A percentile compares a stretch with the other conserved stretches of the same genome.
These are phyloP conservation scores for Nicotiana rustica DNA, from an alignment of 305 asterid species.

Conservation along the genomic window DNA sequence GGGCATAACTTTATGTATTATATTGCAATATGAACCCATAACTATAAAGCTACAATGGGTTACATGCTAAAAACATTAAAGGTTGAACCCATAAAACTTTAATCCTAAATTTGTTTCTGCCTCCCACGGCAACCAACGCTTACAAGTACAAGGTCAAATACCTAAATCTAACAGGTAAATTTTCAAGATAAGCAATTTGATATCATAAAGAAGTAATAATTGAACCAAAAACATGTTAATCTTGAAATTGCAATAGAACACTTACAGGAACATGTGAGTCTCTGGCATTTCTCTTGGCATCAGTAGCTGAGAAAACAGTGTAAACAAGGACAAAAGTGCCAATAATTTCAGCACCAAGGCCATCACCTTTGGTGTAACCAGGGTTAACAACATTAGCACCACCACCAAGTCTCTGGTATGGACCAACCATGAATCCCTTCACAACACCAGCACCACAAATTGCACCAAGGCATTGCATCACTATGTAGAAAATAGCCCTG, in stretches of 20 bases:
- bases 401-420: slow-evolving; percentile 57
- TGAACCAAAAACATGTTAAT: neutral
- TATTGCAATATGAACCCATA: too few species aligned
- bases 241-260: neutral
- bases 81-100: too few species aligned
- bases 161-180: neutral
- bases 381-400: slow-evolving; percentile 67
- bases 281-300: slow-evolving; percentile 90
- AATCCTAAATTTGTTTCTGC: too few species aligned
- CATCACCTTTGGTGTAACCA: slow-evolving; percentile 87
- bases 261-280: slow-evolving; percentile 94
- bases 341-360: slow-evolving; percentile 79
- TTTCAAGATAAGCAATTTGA: neutral
- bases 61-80: too few species aligned
- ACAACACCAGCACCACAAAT: slow-evolving; percentile 90
- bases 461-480: slow-evolving; percentile 91
- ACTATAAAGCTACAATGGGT: too few species aligned
- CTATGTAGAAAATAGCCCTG: slow-evolving; percentile 74
- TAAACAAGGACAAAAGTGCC: slow-evolving; percentile 82
- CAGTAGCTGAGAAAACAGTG: slow-evolving; percentile 92
- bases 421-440: slow-evolving; percentile 72
- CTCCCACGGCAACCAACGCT: neutral
- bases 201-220: neutral
- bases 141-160: neutral
- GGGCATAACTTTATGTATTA: too few species aligned